Evolutionary conservation across 768 basidiomycete genomes (phyloP).

Genomic region (Hydnum rufescens): DNA sequence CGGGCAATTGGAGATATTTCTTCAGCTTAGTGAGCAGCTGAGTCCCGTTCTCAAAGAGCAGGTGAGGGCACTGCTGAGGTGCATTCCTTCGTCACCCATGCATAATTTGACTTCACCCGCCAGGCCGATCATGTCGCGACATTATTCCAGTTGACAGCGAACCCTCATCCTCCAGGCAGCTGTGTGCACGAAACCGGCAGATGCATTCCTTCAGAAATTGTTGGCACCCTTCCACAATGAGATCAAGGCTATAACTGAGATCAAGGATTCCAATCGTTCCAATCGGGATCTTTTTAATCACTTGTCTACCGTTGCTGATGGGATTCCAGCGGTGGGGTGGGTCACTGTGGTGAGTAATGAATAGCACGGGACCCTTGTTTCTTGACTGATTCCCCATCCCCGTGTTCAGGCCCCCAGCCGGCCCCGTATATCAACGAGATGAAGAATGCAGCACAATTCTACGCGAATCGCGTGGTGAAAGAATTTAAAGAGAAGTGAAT

Average conservation of each 20-base stretch:
- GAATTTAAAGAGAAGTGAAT: constrained; percentile 89
- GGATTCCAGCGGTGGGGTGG: constrained; percentile 71
- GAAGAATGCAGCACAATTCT: constrained; percentile 76
- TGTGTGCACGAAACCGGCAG: constrained; percentile 57
- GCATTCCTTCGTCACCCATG: neutral
- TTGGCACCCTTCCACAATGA: constrained; percentile 48
- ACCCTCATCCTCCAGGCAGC: constrained; percentile 45
- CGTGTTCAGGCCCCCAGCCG: constrained; percentile 46
- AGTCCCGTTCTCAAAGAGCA: constrained; percentile 60
- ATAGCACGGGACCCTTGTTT: neutral
- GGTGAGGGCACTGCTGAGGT: constrained; percentile 26
- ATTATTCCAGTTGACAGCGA: constrained; percentile 48
- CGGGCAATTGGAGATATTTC: constrained; percentile 51
- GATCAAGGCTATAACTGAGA: constrained; percentile 55
- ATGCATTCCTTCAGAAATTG: constrained; percentile 33
- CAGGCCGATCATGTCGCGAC: constrained; percentile 52
- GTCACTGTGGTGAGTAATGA: constrained; percentile 45
- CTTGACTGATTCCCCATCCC: neutral
- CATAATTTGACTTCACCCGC: neutral
- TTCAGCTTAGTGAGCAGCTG: constrained; percentile 49
- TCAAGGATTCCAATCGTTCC: constrained; percentile 59
- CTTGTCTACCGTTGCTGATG: constrained; percentile 64
- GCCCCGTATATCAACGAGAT: constrained; percentile 59
- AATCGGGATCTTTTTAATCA: constrained; percentile 71
- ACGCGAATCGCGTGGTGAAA: constrained; percentile 75